phyloP scores from a whole-genome alignment of 2,329 filamentous ascomycete species.

The Diaporthe longicolla region DNA sequence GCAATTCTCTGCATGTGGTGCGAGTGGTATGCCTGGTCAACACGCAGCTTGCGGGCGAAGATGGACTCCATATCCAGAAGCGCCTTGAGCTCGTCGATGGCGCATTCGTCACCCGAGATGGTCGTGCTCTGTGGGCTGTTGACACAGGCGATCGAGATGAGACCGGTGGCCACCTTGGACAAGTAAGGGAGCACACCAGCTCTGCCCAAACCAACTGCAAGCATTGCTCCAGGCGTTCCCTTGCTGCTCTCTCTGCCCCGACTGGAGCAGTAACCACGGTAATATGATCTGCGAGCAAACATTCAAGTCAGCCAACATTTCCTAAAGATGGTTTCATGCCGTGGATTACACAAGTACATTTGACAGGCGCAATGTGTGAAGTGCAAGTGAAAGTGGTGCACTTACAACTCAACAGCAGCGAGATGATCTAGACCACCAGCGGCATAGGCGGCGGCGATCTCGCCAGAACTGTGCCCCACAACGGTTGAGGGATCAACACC shows the following conservation, averaged over 20 bases:
- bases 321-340: not conserved
- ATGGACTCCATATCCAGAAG: constrained; percentile 46
- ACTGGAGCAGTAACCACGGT: constrained; percentile 35
- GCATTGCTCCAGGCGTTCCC: constrained; percentile 42
- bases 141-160: constrained; percentile 32
- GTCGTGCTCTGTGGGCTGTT: constrained; percentile 51
- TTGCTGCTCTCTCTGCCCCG: not conserved
- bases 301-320: not conserved
- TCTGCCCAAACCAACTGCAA: constrained; percentile 42
- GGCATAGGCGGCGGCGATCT: constrained; percentile 57
- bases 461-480: constrained; percentile 57
- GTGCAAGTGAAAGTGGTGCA: not conserved
- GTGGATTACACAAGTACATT: not conserved
- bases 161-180: not conserved
- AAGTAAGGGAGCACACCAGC: constrained; percentile 9
- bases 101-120: constrained; percentile 50
- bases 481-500: constrained; percentile 51
- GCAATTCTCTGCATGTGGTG: constrained; percentile 51
- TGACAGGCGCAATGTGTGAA: not conserved
- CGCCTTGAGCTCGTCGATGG: constrained; percentile 47
- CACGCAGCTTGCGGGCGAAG: constrained; percentile 49
- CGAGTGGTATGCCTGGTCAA: constrained; percentile 56
- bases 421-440: constrained; percentile 44
- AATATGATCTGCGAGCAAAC: constrained; percentile 39
- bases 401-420: constrained; percentile 41